Evolutionary conservation across 768 basidiomycete genomes (phyloP).

Genomic region (Chalciporus sphaerocephalus): DNA sequence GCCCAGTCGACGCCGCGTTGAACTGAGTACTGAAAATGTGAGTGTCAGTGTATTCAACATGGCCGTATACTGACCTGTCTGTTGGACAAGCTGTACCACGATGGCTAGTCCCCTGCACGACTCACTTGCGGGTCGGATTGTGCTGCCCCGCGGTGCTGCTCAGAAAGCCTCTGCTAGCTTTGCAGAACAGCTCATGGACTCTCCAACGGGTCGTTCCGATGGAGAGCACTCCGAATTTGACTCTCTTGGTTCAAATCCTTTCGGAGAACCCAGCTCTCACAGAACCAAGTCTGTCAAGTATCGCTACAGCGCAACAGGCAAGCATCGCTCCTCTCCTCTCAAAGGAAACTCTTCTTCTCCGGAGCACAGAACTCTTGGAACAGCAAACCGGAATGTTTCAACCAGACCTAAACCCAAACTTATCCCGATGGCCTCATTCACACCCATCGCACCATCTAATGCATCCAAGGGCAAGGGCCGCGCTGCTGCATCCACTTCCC

Average conservation of each 20-base stretch:
- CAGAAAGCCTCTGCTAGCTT: conserved; percentile 31
- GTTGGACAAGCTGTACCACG: background rate
- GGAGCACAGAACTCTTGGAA: conserved; percentile 10
- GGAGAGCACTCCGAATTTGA: conserved; percentile 10
- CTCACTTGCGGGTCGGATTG: conserved; percentile 8
- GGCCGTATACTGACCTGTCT: background rate
- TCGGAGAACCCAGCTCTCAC: conserved; percentile 21
- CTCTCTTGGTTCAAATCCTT: conserved; percentile 16
- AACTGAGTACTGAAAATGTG: too few relatives aligned
- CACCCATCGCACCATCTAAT: conserved; percentile 13
- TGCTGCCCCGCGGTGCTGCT: conserved; percentile 34
- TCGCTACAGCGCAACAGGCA: conserved; percentile 31
- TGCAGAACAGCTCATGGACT: conserved; percentile 30
- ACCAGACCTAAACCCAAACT: conserved; percentile 5
- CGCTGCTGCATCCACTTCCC: conserved; percentile 16
- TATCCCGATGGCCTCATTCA: conserved; percentile 1
- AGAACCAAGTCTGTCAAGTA: conserved; percentile 29
- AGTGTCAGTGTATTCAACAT: too few relatives aligned
- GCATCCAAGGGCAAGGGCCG: conserved; percentile 7
- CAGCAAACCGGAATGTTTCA: conserved; percentile 12
- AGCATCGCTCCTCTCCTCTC: conserved; percentile 32
- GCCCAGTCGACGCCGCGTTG: background rate
- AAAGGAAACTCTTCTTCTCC: conserved; percentile 32
- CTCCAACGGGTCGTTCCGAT: conserved; percentile 22
- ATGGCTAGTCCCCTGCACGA: conserved; percentile 14